Base-by-base conservation (phyloP, 2,329 filamentous ascomycete species). In the Emergomyces orientalis region DNA sequence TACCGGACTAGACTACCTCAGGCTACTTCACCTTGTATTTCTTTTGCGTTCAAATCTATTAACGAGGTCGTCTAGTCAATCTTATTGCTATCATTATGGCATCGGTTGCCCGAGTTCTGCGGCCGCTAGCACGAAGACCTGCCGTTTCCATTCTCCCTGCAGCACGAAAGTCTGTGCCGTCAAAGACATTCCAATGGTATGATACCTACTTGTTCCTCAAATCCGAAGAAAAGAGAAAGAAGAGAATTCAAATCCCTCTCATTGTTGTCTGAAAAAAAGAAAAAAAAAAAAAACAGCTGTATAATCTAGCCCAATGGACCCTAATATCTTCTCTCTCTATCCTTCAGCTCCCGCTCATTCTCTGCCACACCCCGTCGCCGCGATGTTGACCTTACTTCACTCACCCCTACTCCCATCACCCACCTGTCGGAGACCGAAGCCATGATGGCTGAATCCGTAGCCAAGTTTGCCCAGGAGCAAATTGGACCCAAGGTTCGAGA, bases 401-500 rank as follows among this genome's bases (percentile, higher is more conserved):
- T 97, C 67, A 87, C 88, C 0, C 93, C 94, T 0, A 97, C 93
- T 6, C 94, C 94, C 60, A 96, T 99, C 78, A 89, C 89, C 52
- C 91, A 96, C 77, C 82, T 96, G 67, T 95, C 90, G 69, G 94
- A 99, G 78, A 87, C 89, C 64, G 94, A 99, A 79, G 72, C 84
- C 17, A 85, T 94, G 72, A 96, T 99, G 89, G 85, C 87, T 66
- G 93, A 99, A 63, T 84, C 89, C 0, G 93, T 99, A 4, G 86
- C 86, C 70, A 96, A 94, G 77, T 97, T 97, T 71, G 91, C 94
- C 67, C 86, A 85, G 72, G 91, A 97, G 62, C 84, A 91, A 37
- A 88, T 99, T 68, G 85, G 92, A 60, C 94, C 94, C 62, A 93
- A 91, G 76, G 92, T 90, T 13, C 89, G 94, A 63, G 92, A 96